Evolutionary conservation across 805 yeast genomes (phyloP).

Genomic region (Naumovozyma castellii): DNA sequence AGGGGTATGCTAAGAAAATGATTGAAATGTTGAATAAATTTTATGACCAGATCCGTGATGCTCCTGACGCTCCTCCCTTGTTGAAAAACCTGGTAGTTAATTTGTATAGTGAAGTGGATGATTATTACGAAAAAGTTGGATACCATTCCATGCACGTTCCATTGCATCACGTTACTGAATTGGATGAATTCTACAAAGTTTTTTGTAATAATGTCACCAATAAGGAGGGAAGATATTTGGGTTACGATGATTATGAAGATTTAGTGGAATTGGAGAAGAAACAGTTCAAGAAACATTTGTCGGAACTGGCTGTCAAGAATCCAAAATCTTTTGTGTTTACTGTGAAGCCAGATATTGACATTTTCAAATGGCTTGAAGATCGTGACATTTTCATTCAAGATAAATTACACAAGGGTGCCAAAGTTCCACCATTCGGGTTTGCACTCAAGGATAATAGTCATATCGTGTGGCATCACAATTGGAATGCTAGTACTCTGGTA

Average conservation of each 20-base stretch:
- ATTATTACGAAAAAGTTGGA: slow-evolving; percentile 56
- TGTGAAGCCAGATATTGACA: slow-evolving; percentile 31
- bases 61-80: slow-evolving; percentile 21
- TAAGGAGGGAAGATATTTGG: slow-evolving; percentile 19
- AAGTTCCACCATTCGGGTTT: slow-evolving; percentile 25
- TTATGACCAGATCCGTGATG: slow-evolving; percentile 24
- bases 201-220: slow-evolving; percentile 9
- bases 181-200: slow-evolving; percentile 13
- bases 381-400: slow-evolving; percentile 31
- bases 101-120: slow-evolving; percentile 68
- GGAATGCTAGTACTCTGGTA: slow-evolving; percentile 27
- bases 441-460: slow-evolving; percentile 26
- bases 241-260: slow-evolving; percentile 27
- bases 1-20: slow-evolving; percentile 48
- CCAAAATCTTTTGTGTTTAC: slow-evolving; percentile 22
- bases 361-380: slow-evolving; percentile 36
- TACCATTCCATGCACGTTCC: slow-evolving; percentile 37
- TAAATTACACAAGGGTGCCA: slow-evolving; percentile 7
- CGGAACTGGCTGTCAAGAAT: slow-evolving; percentile 14
- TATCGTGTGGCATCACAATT: slow-evolving; percentile 39
- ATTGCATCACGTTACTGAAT: slow-evolving; percentile 24
- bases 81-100: slow-evolving; percentile 30
- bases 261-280: slow-evolving; percentile 23
- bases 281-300: slow-evolving; percentile 14
- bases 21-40: slow-evolving; percentile 30